Conservation (phyloP, 1,284 basidiomycete species). For the Trametes polyzona region DNA sequence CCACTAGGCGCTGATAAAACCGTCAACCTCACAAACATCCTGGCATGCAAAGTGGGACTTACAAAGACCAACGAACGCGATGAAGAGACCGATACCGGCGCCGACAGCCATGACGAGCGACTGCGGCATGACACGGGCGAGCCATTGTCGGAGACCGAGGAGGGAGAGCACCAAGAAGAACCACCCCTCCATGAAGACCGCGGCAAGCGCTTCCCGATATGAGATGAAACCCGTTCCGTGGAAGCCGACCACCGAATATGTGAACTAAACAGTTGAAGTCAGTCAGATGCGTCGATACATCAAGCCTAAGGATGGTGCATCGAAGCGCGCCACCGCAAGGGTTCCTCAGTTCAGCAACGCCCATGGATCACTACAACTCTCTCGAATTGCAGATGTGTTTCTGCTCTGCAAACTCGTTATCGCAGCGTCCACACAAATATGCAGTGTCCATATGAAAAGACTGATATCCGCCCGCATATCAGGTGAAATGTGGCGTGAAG, state of each 20-base stretch:
- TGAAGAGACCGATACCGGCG: constrained; percentile 87
- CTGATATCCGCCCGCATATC: too few species aligned
- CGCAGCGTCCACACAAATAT: too few species aligned
- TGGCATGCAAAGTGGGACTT: constrained; percentile 29
- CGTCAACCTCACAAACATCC: neutral
- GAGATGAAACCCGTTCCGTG: constrained; percentile 78
- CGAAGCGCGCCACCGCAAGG: too few species aligned
- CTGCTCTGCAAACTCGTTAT: too few species aligned
- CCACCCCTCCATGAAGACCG: constrained; percentile 90
- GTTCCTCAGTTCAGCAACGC: too few species aligned
- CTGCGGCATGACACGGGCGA: constrained; percentile 86
- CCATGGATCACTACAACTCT: too few species aligned
- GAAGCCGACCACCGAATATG: constrained; percentile 87
- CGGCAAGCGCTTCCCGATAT: constrained; percentile 84
- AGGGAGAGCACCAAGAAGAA: constrained; percentile 84
- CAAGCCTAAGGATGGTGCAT: neutral
- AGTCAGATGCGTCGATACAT: neutral
- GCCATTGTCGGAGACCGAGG: constrained; percentile 88
- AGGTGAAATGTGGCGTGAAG: too few species aligned
- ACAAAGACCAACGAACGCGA: constrained; percentile 77
- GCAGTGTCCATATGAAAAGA: too few species aligned
- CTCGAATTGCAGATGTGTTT: too few species aligned
- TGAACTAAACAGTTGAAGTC: constrained; percentile 55
- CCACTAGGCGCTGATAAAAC: constrained; percentile 57
- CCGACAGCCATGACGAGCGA: constrained; percentile 86